A percentile compares a stretch with the other conserved stretches of the same genome.
phyloP scores from a whole-genome alignment of 345 rosid species.

The Noccaea bulbosa region DNA sequence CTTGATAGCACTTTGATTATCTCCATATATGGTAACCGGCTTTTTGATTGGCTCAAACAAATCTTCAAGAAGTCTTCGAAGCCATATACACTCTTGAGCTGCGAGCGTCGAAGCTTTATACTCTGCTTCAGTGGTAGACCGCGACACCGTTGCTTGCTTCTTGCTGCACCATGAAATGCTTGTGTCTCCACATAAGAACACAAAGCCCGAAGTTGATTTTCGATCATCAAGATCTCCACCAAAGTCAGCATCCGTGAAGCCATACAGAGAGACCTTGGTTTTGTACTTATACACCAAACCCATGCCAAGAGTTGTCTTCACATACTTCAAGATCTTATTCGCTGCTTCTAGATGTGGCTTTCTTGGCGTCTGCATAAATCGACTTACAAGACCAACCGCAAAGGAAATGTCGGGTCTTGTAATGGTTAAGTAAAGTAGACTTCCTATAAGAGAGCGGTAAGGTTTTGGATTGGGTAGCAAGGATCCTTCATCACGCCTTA shows the following conservation, averaged over 20 bases:
- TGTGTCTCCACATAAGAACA: neutral
- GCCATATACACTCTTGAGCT: no score
- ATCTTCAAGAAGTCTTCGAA: no score
- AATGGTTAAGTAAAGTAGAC: slow-evolving; percentile 19
- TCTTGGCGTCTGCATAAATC: slow-evolving; percentile 19
- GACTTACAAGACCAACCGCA: slow-evolving; percentile 1
- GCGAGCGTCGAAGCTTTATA: no score
- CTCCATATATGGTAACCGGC: no score
- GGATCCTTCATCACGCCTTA: neutral
- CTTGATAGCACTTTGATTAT: no score
- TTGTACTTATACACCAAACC: neutral
- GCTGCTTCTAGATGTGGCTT: neutral
- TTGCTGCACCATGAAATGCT: neutral
- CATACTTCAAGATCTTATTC: neutral
- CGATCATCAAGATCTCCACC: neutral
- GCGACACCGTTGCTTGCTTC: neutral
- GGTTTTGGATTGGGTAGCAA: neutral
- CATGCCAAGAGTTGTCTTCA: slow-evolving; percentile 13
- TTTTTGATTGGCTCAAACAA: no score
- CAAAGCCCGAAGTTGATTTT: neutral
- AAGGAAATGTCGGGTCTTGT: slow-evolving; percentile 17
- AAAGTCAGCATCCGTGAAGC: slow-evolving; percentile 8
- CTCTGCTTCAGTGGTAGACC: no score
- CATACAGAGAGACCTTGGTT: neutral
- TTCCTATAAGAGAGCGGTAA: neutral